These are phyloP conservation scores for Prunella vulgaris DNA, from an alignment of 257 asterid genomes.

Conservation along the genomic window DNA sequence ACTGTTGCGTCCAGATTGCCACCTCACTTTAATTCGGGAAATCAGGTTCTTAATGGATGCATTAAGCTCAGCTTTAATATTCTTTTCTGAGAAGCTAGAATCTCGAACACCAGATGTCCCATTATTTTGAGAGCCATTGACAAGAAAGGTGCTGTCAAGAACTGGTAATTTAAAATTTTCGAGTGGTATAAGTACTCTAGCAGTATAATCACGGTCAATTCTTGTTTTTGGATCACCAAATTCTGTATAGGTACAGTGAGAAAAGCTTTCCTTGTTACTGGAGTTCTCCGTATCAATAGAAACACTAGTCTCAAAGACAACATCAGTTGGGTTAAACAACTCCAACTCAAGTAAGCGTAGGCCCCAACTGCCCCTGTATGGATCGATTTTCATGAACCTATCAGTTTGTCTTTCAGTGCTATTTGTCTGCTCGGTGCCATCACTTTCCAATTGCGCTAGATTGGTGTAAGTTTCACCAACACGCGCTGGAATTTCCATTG, in stretches of 20 bases:
- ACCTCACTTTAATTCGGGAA: slow-evolving; percentile 83
- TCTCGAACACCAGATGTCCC: slow-evolving; percentile 37
- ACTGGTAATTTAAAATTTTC: slow-evolving; percentile 94
- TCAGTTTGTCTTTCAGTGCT: slow-evolving; percentile 58
- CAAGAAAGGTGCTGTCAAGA: slow-evolving; percentile 83
- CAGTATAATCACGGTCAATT: slow-evolving; percentile 89
- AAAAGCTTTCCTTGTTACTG: slow-evolving; percentile 30
- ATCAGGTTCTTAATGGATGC: slow-evolving; percentile 76
- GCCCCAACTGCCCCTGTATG: slow-evolving; percentile 99
- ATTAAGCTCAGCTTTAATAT: slow-evolving; percentile 71
- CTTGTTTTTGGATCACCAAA: slow-evolving; percentile 80
- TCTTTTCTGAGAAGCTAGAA: slow-evolving; percentile 81
- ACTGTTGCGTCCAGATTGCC: slow-evolving; percentile 99
- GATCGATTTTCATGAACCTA: slow-evolving; percentile 86
- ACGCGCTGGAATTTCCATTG: slow-evolving; percentile 97
- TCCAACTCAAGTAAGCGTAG: slow-evolving; percentile 93
- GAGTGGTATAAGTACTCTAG: slow-evolving; percentile 89
- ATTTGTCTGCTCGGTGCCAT: slow-evolving; percentile 34
- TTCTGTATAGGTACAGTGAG: slow-evolving; percentile 30
- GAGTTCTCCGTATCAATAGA: slow-evolving; percentile 69
- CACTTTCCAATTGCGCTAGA: slow-evolving; percentile 31
- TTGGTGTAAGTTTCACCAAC: slow-evolving; percentile 62
- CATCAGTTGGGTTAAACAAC: slow-evolving; percentile 92
- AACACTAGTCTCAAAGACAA: slow-evolving; percentile 86
- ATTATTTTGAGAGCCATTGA: slow-evolving; percentile 40